A percentile compares a stretch with the other conserved stretches of the same genome.
phyloP scores from a whole-genome alignment of 306 rosid genomes.

The Benincasa hispida region DNA sequence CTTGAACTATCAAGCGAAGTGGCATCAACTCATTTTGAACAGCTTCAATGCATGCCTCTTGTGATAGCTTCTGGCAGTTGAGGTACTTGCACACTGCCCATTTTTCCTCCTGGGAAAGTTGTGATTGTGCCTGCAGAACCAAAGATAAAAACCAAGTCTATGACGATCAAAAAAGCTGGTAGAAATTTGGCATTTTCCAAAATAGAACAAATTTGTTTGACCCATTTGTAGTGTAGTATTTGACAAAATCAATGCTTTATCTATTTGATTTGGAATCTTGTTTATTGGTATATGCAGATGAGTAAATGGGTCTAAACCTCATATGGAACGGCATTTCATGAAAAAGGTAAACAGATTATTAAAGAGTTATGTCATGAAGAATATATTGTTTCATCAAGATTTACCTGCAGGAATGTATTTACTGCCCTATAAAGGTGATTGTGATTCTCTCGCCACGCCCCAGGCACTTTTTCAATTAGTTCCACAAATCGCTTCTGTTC shows the following conservation, averaged over 20 bases:
- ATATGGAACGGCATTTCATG: not conserved
- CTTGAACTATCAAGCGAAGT: conserved; percentile 72
- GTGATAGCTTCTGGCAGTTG: conserved; percentile 64
- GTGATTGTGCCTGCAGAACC: conserved; percentile 36
- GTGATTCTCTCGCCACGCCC: conserved; percentile 46
- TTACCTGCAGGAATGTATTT: conserved; percentile 54
- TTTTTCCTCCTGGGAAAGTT: conserved; percentile 60
- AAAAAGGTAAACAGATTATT: not conserved
- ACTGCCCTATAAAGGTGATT: conserved; percentile 59
- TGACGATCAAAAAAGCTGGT: not conserved
- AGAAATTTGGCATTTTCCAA: not conserved
- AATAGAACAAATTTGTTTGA: not conserved
- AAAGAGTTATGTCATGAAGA: not conserved
- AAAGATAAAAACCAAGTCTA: not conserved
- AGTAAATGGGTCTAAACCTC: not conserved
- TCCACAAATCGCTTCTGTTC: conserved; percentile 52
- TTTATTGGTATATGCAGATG: not conserved
- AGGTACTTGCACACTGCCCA: conserved; percentile 68
- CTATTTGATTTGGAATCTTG: not conserved
- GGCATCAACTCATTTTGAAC: conserved; percentile 92
- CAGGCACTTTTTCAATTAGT: conserved; percentile 59
- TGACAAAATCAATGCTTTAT: not conserved
- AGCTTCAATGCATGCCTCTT: conserved; percentile 74
- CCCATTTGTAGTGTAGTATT: not conserved
- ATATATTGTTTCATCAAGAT: not conserved